Evolutionary conservation across 2,329 filamentous ascomycete genomes (phyloP).

Genomic region (Fusarium subtropicale): DNA sequence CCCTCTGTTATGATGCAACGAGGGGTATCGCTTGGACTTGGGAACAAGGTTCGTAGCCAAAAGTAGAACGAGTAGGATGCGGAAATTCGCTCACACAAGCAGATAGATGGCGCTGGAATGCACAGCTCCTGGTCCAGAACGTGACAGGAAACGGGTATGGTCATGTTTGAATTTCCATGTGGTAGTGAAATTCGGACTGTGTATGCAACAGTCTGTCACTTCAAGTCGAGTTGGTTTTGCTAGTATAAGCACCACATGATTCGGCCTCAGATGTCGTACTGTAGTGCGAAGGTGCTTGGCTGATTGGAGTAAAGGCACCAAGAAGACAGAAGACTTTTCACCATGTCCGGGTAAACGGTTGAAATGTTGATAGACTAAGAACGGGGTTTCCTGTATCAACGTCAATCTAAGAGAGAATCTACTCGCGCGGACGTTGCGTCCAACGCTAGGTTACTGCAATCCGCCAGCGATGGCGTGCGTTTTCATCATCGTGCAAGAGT

Average conservation of each 20-base stretch:
- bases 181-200: not conserved
- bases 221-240: not conserved
- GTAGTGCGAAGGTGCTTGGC: not conserved
- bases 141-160: not conserved
- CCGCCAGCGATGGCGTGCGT: not conserved
- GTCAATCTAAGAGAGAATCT: not conserved
- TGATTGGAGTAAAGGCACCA: not conserved
- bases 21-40: constrained; percentile 3
- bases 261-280: not conserved
- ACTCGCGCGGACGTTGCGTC: not conserved
- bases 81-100: constrained; percentile 32
- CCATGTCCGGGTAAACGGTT: constrained; percentile 14
- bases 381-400: not conserved
- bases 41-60: constrained; percentile 33
- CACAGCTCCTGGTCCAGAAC: not conserved
- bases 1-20: constrained; percentile 14
- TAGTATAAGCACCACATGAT: not conserved
- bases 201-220: not conserved
- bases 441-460: constrained; percentile 13
- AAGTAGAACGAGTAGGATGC: constrained; percentile 15
- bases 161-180: not conserved
- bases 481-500: not conserved
- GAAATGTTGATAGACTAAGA: not conserved
- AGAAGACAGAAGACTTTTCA: not conserved
- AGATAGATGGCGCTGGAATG: constrained; percentile 2